These are phyloP conservation scores for Entelexis sorbosivorans DNA, from an alignment of 1,139 yeast species.

Conservation along the genomic window DNA sequence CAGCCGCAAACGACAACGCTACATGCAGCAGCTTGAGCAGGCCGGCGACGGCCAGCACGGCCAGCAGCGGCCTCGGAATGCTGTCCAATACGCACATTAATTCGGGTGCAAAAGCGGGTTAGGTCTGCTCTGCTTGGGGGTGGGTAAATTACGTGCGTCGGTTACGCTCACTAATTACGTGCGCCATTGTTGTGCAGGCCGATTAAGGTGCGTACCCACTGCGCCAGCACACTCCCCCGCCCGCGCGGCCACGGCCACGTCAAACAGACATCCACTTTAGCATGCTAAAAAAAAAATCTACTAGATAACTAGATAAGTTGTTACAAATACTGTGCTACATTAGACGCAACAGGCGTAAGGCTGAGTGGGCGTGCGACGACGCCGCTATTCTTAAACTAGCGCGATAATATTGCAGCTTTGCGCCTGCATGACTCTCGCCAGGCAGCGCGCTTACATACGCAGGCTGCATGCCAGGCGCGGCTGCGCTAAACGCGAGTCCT, in stretches of 20 bases:
- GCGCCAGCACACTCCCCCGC: neutral
- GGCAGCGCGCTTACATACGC: conserved; percentile 1
- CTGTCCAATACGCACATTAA: conserved; percentile 2
- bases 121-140: neutral
- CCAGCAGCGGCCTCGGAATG: conserved; percentile 10
- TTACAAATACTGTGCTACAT: too few relatives aligned
- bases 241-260: too few relatives aligned
- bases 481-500: too few relatives aligned
- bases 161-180: neutral
- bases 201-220: neutral
- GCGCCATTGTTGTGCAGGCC: neutral
- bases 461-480: too few relatives aligned
- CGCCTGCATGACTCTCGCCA: neutral
- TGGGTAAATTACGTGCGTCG: too few relatives aligned
- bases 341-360: too few relatives aligned
- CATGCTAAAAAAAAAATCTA: neutral
- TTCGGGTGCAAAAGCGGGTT: too few relatives aligned
- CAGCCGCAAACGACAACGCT: conserved; percentile 35
- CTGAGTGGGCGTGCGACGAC: too few relatives aligned
- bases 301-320: too few relatives aligned
- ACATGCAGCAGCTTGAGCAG: conserved; percentile 39
- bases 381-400: too few relatives aligned
- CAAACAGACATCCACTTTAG: too few relatives aligned
- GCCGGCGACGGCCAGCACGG: conserved; percentile 35
- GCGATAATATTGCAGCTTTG: neutral